phyloP scores from a whole-genome alignment of 257 asterid genomes.

The Forsythia suspensa region DNA sequence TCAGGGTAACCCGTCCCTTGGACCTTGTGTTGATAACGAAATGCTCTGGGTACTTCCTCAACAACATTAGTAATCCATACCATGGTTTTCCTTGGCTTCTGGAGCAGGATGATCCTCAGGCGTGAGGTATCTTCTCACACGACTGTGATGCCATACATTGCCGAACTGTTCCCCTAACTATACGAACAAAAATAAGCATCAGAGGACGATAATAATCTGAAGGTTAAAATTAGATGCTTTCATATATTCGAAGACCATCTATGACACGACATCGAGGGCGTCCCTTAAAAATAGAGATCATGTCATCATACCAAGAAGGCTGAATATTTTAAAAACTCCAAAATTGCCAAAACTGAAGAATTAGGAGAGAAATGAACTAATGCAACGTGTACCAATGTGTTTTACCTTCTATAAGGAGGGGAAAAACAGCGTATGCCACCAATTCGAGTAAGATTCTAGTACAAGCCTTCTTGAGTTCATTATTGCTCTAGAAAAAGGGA shows the following conservation, averaged over 20 bases:
- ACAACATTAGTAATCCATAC: constrained; percentile 81
- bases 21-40: constrained; percentile 90
- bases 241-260: too few relatives aligned
- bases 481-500: too few relatives aligned
- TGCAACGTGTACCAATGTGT: not conserved
- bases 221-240: not conserved
- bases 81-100: constrained; percentile 87
- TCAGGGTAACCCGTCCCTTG: constrained; percentile 65
- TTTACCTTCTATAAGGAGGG: not conserved
- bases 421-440: not conserved
- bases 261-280: not conserved
- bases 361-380: not conserved
- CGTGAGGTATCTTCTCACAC: constrained; percentile 79
- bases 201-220: not conserved
- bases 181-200: constrained; percentile 14
- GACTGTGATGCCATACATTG: constrained; percentile 82
- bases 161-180: constrained; percentile 80
- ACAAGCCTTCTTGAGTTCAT: too few relatives aligned
- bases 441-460: not conserved
- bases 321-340: too few relatives aligned
- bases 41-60: constrained; percentile 89
- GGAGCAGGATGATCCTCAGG: constrained; percentile 67
- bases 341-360: too few relatives aligned
- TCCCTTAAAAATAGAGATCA: too few relatives aligned
- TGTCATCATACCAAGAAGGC: not conserved